Evolutionary conservation across 371 early-diverging fungal genomes (phyloP).

Genomic region (Vairimorpha necatrix): DNA sequence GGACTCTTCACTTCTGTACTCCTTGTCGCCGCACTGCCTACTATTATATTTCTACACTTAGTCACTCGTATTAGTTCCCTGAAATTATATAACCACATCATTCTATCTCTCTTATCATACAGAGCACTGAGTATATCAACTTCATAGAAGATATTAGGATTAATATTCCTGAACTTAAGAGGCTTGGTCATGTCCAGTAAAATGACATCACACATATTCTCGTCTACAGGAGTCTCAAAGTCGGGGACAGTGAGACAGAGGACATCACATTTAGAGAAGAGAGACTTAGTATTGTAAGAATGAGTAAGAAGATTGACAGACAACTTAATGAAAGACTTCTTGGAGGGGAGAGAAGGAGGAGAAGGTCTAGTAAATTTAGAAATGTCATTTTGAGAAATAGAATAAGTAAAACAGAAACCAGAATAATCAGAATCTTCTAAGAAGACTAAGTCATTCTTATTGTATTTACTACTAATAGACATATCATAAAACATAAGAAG

Average conservation of each 20-base stretch:
- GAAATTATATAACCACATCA: slow-evolving; percentile 36
- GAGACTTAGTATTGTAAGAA: background rate
- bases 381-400: slow-evolving; percentile 3
- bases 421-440: slow-evolving; percentile 17
- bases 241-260: background rate
- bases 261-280: background rate
- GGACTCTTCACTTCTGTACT: slow-evolving; percentile 26
- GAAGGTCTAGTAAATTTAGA: background rate
- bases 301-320: background rate
- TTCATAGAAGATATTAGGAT: slow-evolving; percentile 38
- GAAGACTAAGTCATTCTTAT: background rate
- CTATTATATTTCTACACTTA: slow-evolving; percentile 37
- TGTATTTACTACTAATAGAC: slow-evolving; percentile 8
- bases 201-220: slow-evolving; percentile 32
- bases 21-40: slow-evolving; percentile 23
- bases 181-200: slow-evolving; percentile 20
- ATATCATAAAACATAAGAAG: slow-evolving; percentile 28
- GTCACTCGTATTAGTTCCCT: slow-evolving; percentile 23
- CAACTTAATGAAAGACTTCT: background rate
- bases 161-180: slow-evolving; percentile 22
- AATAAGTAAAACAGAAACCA: slow-evolving; percentile 27
- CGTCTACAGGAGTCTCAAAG: slow-evolving; percentile 5
- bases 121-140: slow-evolving; percentile 16
- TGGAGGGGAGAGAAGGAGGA: background rate
- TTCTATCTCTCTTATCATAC: slow-evolving; percentile 10